Base-by-base conservation (phyloP, 2,329 filamentous ascomycete genomes). In the Exophiala mesophila region DNA sequence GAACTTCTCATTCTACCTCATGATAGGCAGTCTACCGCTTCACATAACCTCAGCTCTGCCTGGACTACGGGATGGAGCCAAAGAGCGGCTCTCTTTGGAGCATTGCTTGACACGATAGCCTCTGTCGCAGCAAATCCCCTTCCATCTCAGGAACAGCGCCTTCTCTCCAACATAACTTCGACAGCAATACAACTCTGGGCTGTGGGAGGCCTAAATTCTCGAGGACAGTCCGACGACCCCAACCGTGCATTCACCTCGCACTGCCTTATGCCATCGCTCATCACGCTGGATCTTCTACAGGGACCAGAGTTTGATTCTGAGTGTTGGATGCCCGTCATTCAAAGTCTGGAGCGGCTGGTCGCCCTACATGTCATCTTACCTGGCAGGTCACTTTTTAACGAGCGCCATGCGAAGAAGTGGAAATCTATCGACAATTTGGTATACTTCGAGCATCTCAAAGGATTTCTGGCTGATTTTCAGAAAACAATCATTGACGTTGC, bases 281-380 rank as follows among this genome's bases (percentile, higher is more conserved):
- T 45, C 35, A 42, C 64, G 15, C 44, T 65, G 43, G 49, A 47
- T n/a, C 13, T 19, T 34, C 36, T 8, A 36, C 47, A 18, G 35
- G 16, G 32, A 5, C 6, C 20, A 8, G 4, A 32, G 3, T 20
- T 19, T 18, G 21, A 32, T 13, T 9, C 35, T 21, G 31, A 12
- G 9, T 13, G 17, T 10, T 28, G 45, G 9, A 28, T 6, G 4
- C 6, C 31, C n/a, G 28, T 36, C 7, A 43, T 44, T 19, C 20
- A 26, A 36, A 21, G 38, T 28, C 39, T 64, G 17, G 63, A 64
- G 35, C 52, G 56, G 36, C 46, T 64, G 12, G 26, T 62, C 9
- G 60, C 62, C 20, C 50, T 56, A 5, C 62, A 63, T 47, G 55
- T 63, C 18, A 54, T 64, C 8, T 54, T 64, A 24, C 62, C 63